A percentile compares a stretch with the other conserved stretches of the same genome.
Evolutionary conservation across 23 red algal genomes (phyloP).

Genomic region (Pyropia yezoensis): DNA sequence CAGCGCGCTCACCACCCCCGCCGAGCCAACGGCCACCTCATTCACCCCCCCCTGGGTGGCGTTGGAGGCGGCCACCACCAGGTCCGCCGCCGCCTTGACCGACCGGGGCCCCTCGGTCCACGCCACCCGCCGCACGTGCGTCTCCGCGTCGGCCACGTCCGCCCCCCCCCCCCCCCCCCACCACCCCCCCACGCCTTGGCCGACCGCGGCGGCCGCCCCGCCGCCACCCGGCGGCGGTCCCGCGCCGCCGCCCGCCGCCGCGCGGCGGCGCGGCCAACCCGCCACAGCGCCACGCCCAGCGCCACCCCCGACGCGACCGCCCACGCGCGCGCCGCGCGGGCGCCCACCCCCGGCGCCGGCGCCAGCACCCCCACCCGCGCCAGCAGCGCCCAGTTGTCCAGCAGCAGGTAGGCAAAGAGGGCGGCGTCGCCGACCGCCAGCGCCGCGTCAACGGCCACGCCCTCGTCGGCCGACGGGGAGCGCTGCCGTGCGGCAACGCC

Average conservation of each 20-base stretch:
- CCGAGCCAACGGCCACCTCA: constrained; percentile 17
- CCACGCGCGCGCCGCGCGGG: constrained; percentile 38
- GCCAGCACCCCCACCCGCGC: constrained; percentile 21
- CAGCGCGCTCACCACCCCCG: constrained; percentile 27
- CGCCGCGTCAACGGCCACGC: constrained; percentile 1
- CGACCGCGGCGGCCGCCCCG: too few species aligned
- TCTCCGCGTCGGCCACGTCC: too few species aligned
- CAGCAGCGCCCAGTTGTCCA: constrained; percentile 37
- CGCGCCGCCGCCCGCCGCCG: not conserved
- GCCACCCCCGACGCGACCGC: constrained; percentile 15
- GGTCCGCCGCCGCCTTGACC: constrained; percentile 22
- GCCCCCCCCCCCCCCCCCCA: too few species aligned
- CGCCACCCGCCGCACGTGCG: too few species aligned
- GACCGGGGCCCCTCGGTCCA: not conserved
- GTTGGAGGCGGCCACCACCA: constrained; percentile 14
- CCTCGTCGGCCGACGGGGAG: not conserved
- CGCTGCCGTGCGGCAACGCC: constrained; percentile 21
- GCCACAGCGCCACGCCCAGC: not conserved
- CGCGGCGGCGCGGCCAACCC: too few species aligned
- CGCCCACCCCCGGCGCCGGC: not conserved
- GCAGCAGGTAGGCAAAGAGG: constrained; percentile 27
- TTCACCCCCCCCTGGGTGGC: not conserved
- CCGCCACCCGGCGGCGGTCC: not conserved
- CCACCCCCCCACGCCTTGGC: too few species aligned
- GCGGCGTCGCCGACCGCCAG: constrained; percentile 9